A percentile compares a stretch with the other conserved stretches of the same genome.
phyloP scores from a whole-genome alignment of 1,139 yeast genomes.

The Kurtzmaniella quercitrusa region DNA sequence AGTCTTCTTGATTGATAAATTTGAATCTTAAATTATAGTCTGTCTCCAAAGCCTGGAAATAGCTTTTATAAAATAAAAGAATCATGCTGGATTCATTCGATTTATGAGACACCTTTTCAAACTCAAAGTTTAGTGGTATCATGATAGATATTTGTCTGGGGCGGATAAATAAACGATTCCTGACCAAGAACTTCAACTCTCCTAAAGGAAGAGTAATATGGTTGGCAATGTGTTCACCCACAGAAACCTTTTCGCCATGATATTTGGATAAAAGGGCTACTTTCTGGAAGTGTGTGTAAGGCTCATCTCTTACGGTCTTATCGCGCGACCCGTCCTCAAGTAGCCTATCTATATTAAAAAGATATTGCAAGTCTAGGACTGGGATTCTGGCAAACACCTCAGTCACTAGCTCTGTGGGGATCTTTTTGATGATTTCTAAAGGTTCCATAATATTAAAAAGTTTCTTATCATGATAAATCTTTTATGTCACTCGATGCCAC shows the following conservation, averaged over 20 bases:
- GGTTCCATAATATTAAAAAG: too few relatives aligned
- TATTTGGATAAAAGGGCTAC: slow-evolving; percentile 6
- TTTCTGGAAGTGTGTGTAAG: slow-evolving; percentile 3
- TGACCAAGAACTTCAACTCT: slow-evolving; percentile 15
- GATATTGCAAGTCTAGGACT: slow-evolving; percentile 1
- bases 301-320: background rate
- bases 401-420: slow-evolving; percentile 5
- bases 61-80: background rate
- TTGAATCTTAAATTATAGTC: background rate
- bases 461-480: background rate
- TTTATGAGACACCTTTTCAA: slow-evolving; percentile 1
- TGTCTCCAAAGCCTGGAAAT: background rate
- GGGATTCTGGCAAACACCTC: slow-evolving; percentile 4
- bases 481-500: background rate
- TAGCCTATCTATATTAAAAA: slow-evolving; percentile 2
- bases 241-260: background rate
- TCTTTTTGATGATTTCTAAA: background rate
- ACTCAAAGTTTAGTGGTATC: slow-evolving; percentile 6
- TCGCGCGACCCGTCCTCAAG: background rate
- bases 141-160: slow-evolving; percentile 16
- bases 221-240: slow-evolving; percentile 3
- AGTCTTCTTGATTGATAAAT: background rate
- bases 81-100: background rate
- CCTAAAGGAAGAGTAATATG: slow-evolving; percentile 5
- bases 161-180: slow-evolving; percentile 14